These are phyloP conservation scores for Fusarium sp. DNA, from an alignment of 2,329 filamentous ascomycete species.

Conservation along the genomic window DNA sequence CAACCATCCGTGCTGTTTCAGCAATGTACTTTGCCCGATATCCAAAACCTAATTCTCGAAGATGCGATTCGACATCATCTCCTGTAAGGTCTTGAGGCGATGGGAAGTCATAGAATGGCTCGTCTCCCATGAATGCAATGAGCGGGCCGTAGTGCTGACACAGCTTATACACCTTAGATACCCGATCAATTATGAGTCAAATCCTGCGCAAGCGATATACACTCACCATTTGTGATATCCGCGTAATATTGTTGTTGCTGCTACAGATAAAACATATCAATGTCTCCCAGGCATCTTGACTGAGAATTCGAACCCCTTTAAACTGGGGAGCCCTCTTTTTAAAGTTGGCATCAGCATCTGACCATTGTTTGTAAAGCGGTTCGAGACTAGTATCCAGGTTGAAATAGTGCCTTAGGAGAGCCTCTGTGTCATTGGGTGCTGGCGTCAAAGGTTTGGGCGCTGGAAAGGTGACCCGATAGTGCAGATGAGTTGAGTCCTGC, in stretches of 20 bases:
- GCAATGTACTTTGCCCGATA: constrained; percentile 94
- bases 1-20: constrained; percentile 80
- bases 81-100: constrained; percentile 75
- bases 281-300: constrained; percentile 96
- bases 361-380: constrained; percentile 86
- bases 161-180: constrained; percentile 78
- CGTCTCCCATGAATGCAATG: constrained; percentile 73
- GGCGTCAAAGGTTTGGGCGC: constrained; percentile 22
- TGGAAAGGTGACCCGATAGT: constrained; percentile 79
- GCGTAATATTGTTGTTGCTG: constrained; percentile 96
- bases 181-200: background rate
- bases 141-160: constrained; percentile 85
- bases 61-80: constrained; percentile 77
- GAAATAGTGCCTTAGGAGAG: constrained; percentile 83
- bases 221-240: constrained; percentile 91
- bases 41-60: constrained; percentile 88
- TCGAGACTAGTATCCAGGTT: constrained; percentile 82
- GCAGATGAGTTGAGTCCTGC: constrained; percentile 79
- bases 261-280: constrained; percentile 96
- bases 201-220: background rate
- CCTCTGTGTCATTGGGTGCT: constrained; percentile 71
- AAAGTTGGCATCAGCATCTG: constrained; percentile 84
- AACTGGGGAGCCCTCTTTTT: constrained; percentile 86
- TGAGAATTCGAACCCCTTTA: constrained; percentile 88
- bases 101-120: constrained; percentile 88